These are phyloP conservation scores for Aureobasidium sp. DNA, from an alignment of 2,329 filamentous ascomycete species.

Conservation along the genomic window DNA sequence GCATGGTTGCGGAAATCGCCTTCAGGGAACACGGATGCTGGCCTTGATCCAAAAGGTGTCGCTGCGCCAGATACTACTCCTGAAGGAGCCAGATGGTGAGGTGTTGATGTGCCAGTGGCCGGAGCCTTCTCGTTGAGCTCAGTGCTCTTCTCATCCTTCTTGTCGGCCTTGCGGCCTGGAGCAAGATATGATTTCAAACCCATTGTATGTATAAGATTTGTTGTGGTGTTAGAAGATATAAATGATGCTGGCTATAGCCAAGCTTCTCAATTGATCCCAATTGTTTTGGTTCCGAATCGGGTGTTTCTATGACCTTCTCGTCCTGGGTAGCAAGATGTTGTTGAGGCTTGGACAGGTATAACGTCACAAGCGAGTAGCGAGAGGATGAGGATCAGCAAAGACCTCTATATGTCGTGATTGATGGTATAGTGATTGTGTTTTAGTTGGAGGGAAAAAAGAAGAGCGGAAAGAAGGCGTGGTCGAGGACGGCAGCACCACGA, in stretches of 20 bases:
- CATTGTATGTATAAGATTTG: slow-evolving; percentile 12
- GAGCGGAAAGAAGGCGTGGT: background rate
- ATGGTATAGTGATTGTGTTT: background rate
- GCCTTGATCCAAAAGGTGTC: slow-evolving; percentile 26
- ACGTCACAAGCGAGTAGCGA: slow-evolving; percentile 2
- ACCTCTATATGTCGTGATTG: background rate
- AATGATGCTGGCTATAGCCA: slow-evolving; percentile 12
- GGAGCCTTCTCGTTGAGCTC: slow-evolving; percentile 4
- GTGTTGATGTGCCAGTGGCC: slow-evolving; percentile 11
- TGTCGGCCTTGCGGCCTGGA: slow-evolving; percentile 15
- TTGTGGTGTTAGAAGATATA: background rate
- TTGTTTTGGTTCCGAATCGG: background rate
- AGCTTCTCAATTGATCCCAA: background rate
- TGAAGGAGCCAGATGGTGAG: background rate
- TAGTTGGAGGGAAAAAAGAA: background rate
- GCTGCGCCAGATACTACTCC: slow-evolving; percentile 3
- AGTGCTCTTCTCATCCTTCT: slow-evolving; percentile 8
- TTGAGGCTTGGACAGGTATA: background rate
- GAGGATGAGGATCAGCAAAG: slow-evolving; percentile 4
- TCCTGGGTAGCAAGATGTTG: background rate
- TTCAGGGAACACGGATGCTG: slow-evolving; percentile 29
- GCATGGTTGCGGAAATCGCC: slow-evolving; percentile 33
- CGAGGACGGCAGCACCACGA: background rate
- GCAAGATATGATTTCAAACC: slow-evolving; percentile 18
- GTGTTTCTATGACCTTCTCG: background rate